Conservation (phyloP, 176 grass and related monocot genomes). For the Melocanna baccifera region DNA sequence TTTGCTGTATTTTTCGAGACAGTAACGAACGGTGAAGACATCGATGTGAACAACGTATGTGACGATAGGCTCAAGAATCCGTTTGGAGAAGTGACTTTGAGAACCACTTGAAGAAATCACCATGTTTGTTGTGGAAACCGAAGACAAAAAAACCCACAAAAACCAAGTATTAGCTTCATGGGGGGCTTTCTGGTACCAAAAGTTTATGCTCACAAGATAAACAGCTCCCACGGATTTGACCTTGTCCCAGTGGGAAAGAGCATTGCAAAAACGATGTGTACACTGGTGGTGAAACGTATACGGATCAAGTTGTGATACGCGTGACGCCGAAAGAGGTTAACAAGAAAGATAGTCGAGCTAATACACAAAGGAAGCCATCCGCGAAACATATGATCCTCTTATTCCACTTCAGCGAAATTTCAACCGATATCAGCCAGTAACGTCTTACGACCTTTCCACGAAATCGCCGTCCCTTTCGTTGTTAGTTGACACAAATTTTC, state of each 20-base stretch:
- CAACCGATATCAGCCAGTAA: background rate
- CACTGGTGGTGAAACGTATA: background rate
- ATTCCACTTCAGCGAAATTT: background rate
- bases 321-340: background rate
- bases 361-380: background rate
- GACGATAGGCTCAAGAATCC: no score
- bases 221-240: no score
- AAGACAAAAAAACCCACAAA: no score
- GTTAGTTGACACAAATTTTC: background rate
- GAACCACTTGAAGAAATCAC: no score
- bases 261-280: background rate
- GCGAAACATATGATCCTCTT: background rate
- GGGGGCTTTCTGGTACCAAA: no score
- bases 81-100: no score
- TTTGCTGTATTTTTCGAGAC: no score
- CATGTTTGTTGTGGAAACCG: no score
- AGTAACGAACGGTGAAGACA: no score
- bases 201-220: no score
- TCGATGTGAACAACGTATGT: rapidly evolving
- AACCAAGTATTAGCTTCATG: no score
- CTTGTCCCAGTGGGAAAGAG: background rate
- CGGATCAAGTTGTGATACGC: no score
- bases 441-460: background rate
- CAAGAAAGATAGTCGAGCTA: background rate
- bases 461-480: background rate